These are phyloP conservation scores for Phytophthora palmivora DNA, from an alignment of 352 stramenopile genomes.

Conservation along the genomic window DNA sequence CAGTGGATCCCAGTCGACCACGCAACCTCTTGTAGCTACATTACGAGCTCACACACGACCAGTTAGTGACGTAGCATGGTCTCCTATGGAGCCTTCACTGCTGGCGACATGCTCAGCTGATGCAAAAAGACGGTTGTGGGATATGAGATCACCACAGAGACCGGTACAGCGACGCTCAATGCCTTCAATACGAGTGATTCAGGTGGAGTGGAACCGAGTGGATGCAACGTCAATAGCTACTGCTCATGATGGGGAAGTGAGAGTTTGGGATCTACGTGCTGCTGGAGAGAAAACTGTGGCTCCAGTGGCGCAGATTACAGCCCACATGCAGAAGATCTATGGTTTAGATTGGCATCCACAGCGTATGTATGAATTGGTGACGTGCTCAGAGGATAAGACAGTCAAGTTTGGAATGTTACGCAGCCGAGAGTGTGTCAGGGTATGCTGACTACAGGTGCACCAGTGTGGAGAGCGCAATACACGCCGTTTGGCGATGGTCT, in stretches of 20 bases:
- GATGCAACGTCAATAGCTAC: constrained; percentile 76
- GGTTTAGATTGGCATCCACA: constrained; percentile 84
- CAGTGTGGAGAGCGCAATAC: constrained; percentile 77
- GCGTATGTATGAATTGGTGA: constrained; percentile 82
- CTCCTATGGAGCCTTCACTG: constrained; percentile 69
- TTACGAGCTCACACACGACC: constrained; percentile 76
- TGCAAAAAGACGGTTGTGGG: constrained; percentile 84
- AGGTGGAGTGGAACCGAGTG: constrained; percentile 83
- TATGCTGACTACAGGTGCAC: constrained; percentile 61
- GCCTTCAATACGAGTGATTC: constrained; percentile 72
- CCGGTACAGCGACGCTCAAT: constrained; percentile 75
- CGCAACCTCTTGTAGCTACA: constrained; percentile 73
- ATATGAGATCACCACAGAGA: constrained; percentile 73
- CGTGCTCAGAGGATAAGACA: constrained; percentile 86
- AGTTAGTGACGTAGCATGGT: constrained; percentile 84
- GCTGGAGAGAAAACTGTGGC: constrained; percentile 50
- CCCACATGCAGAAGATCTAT: constrained; percentile 88
- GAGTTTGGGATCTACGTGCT: constrained; percentile 77
- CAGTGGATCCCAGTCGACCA: constrained; percentile 25
- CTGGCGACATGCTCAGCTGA: constrained; percentile 84
- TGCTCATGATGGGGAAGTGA: constrained; percentile 80
- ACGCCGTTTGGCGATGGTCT: constrained; percentile 83
- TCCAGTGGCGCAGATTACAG: constrained; percentile 68
- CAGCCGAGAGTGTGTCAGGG: constrained; percentile 71
- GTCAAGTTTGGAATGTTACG: constrained; percentile 83